Evolutionary conservation across 2,329 filamentous ascomycete genomes (phyloP), one percentile per base, ranked within the genome.

Genomic region (Raffaelea ambrosiae): DNA sequence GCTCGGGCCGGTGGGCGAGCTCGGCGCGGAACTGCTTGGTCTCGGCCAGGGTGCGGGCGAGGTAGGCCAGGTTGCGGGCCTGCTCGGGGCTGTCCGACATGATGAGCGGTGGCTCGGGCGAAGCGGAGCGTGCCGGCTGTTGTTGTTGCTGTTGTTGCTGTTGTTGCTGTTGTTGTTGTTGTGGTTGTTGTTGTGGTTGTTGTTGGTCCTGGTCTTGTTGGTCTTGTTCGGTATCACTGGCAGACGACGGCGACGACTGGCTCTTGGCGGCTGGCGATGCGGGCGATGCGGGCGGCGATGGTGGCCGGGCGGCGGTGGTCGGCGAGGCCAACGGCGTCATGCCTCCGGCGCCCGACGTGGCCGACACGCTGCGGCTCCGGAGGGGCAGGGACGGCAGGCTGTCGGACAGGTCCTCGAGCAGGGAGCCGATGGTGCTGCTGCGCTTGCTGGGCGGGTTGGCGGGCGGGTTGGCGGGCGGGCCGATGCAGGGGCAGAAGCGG

Each of bases 11-110:
- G 64, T 86, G 83, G 1, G 74, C 71, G 1, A 91, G 76, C 57
- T 91, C 84, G 51, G 77, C 65, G 52, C 93, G 90, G 74, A 95
- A 97, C 9, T 68, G 69, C 52, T 83, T 82, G 7, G 81, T 82
- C 23, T 84, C 79, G 16, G 77, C 70, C 0, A 97, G 79, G 0
- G 83, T 90, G 50, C 88, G 84, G 1, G 71, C 65, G 0, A 97
- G 81, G 60, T 96, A 97, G 2, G 74, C 63, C 33, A 74, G 55
- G 56, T 72, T 68, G 8, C 60, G 68, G 18, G 71, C 69, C 40
- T 70, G 71, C 1, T 79, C 73, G 13, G 82, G 73, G 38, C 22
- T 8, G 29, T 33, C 10, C 36, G 14, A 39, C 21, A n/a, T 65
- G 61, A 16, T 54, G 53, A 26, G 55, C 46, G 21, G 51, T 42